A percentile compares a stretch with the other conserved stretches of the same genome.
phyloP scores from a whole-genome alignment of 2,329 filamentous ascomycete genomes.

The Zymoseptoria passerinii region DNA sequence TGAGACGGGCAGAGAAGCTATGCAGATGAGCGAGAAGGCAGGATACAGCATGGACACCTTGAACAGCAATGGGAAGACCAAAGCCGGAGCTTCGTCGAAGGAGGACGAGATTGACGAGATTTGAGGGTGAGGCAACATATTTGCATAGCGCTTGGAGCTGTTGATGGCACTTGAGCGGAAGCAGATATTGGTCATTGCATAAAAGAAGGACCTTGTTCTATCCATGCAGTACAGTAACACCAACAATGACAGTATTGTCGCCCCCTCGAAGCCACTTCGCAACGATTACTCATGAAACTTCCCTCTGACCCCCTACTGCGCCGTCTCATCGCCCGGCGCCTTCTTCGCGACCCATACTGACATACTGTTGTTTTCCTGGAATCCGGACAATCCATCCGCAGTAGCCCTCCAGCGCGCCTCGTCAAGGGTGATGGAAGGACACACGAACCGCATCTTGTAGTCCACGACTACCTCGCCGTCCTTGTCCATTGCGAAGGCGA shows the following conservation, averaged over 20 bases:
- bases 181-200: neutral
- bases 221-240: neutral
- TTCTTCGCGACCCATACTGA: no score
- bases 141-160: slow-evolving; percentile 1
- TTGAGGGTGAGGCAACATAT: slow-evolving; percentile 11
- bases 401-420: no score
- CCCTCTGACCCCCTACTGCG: no score
- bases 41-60: slow-evolving; percentile 34
- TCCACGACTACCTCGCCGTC: no score
- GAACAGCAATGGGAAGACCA: slow-evolving; percentile 38
- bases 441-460: no score
- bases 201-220: neutral
- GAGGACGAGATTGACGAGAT: slow-evolving; percentile 32
- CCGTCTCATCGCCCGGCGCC: no score
- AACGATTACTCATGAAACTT: no score
- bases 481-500: no score
- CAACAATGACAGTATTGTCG: neutral
- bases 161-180: neutral
- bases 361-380: no score
- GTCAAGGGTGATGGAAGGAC: no score
- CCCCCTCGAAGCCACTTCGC: neutral
- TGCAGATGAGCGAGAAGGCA: slow-evolving; percentile 57
- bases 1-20: slow-evolving; percentile 75
- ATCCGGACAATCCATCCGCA: no score
- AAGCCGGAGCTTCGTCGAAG: slow-evolving; percentile 18